Evolutionary conservation across 2,329 filamentous ascomycete species (phyloP).

Genomic region (Monosporascus sp.): DNA sequence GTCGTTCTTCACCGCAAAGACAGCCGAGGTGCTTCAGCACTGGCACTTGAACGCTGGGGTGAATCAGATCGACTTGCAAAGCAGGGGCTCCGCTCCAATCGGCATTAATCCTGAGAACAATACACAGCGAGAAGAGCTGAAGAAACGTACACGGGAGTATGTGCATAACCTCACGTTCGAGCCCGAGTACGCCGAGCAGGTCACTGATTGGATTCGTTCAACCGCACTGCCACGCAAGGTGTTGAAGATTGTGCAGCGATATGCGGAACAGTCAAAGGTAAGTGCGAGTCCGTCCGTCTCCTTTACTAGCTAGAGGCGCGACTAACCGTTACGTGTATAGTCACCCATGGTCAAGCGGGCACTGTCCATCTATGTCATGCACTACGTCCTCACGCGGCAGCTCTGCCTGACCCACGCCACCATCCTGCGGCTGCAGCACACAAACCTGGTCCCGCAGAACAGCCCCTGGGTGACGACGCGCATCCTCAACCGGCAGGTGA

Average conservation of each 20-base stretch:
- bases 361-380: conserved; percentile 50
- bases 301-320: background rate
- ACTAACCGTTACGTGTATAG: conserved; percentile 16
- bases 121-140: conserved; percentile 39
- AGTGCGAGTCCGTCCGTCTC: conserved; percentile 11
- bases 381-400: conserved; percentile 52
- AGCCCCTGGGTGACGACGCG: conserved; percentile 44
- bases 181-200: conserved; percentile 41
- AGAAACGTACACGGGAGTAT: conserved; percentile 43
- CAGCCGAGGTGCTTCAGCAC: conserved; percentile 43
- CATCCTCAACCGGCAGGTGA: conserved; percentile 52
- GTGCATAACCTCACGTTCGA: conserved; percentile 44
- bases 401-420: conserved; percentile 44
- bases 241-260: conserved; percentile 43
- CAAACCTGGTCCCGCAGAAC: conserved; percentile 39
- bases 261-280: conserved; percentile 40
- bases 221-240: conserved; percentile 42
- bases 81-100: conserved; percentile 42
- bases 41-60: conserved; percentile 39
- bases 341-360: conserved; percentile 48
- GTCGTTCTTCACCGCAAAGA: conserved; percentile 47
- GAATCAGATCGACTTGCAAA: conserved; percentile 35
- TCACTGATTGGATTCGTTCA: conserved; percentile 41
- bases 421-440: conserved; percentile 35
- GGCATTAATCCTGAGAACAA: conserved; percentile 40